A percentile compares a stretch with the other conserved stretches of the same genome.
Conservation (phyloP, 129 eudicot species). For the Flaveria ramosissima region DNA sequence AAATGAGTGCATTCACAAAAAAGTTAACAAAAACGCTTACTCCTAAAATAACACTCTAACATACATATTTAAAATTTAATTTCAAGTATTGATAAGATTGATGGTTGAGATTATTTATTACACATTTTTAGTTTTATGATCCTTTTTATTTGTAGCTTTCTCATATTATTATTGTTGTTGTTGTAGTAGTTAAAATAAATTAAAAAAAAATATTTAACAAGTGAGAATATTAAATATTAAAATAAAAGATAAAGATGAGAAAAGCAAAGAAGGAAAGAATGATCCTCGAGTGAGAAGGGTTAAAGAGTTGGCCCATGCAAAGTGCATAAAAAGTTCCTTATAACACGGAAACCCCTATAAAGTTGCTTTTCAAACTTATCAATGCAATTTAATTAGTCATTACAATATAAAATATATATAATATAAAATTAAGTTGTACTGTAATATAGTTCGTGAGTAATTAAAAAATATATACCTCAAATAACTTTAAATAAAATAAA, state of each 20-base stretch:
- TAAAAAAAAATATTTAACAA: too few relatives aligned
- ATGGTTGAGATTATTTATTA: too few relatives aligned
- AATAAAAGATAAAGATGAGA: slow-evolving; percentile 22
- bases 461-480: not conserved
- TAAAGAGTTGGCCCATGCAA: slow-evolving; percentile 30
- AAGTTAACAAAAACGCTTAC: too few relatives aligned
- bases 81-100: too few relatives aligned
- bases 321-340: slow-evolving; percentile 25
- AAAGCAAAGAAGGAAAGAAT: slow-evolving; percentile 16
- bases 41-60: too few relatives aligned
- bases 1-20: too few relatives aligned
- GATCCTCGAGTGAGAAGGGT: slow-evolving; percentile 33
- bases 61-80: too few relatives aligned
- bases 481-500: not conserved
- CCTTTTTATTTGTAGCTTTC: too few relatives aligned
- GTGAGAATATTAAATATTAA: not conserved
- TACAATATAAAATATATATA: not conserved
- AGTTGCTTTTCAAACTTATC: slow-evolving; percentile 20
- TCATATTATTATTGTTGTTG: too few relatives aligned
- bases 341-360: slow-evolving; percentile 26
- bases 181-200: too few relatives aligned
- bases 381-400: not conserved
- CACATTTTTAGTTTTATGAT: too few relatives aligned
- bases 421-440: not conserved
- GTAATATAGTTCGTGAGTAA: not conserved